Base-by-base conservation (phyloP, 2,329 filamentous ascomycete genomes). In the Nigrospora sphaerica region DNA sequence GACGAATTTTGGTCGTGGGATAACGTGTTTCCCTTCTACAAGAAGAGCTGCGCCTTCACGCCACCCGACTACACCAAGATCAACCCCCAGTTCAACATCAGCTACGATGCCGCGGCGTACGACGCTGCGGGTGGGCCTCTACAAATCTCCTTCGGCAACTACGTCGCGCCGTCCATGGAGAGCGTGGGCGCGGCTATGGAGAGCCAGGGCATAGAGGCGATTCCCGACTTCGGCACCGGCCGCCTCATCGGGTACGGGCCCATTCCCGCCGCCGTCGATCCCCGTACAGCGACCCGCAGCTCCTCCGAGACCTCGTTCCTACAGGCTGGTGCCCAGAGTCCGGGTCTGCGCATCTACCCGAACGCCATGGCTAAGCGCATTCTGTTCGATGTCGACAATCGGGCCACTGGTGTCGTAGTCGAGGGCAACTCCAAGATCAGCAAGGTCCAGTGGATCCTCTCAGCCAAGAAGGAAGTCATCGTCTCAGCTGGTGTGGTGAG, bases 391-490 rank as follows among this genome's bases (percentile, higher is more conserved):
- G 37, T 33, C 34, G 12, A 16, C 56, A 68, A 59, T 48, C 23
- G 23, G 23, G 68, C 65, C 2, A 55, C 66, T 1, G 74, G 72
- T 3, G 65, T 76, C 3, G 61, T 67, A 42, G 59, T 58, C 7
- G 56, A 1, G 36, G 52, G 9, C 47, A 56, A 2, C 53, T 60
- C 23, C 54, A 56, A 39, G 23, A 38, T 16, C 32, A 54, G 36
- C 57, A 54, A 28, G 10, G 23, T 28, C 23, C 23, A 28, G 23
- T 28, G 23, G 23, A 28, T 9, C 23, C 23, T 28, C 23, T 28
- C 23, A 9, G 23, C 2, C 4, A 53, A 48, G 10, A 51, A 51
- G 39, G 57, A 63, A 39, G 47, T 62, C 1, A 53, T 63, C 32
- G 35, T 60, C 14, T 54, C 54, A 5, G 49, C 56, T 3, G 61